These are phyloP conservation scores for Ephemerocybe angulata DNA, from an alignment of 768 basidiomycete genomes.

Conservation along the genomic window DNA sequence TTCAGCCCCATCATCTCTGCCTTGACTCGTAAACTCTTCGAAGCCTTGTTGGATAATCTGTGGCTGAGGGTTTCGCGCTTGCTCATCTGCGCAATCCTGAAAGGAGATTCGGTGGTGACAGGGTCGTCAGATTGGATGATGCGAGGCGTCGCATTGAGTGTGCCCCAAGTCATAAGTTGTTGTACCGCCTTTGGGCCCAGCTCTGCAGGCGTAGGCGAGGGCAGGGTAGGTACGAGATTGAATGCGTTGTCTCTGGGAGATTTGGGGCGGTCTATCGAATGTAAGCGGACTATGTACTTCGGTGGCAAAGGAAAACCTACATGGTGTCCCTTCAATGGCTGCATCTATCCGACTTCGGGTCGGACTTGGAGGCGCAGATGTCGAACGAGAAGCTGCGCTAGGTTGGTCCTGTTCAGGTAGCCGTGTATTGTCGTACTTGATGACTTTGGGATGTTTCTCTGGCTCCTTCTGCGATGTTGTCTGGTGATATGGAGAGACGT, in stretches of 20 bases:
- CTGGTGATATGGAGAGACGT: conserved; percentile 71
- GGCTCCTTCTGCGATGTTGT: conserved; percentile 25
- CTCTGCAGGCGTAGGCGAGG: conserved; percentile 81
- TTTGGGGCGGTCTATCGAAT: conserved; percentile 53
- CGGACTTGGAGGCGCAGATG: conserved; percentile 78
- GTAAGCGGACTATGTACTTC: background rate
- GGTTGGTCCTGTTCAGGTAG: conserved; percentile 66
- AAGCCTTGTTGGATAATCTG: conserved; percentile 76
- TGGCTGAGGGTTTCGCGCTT: conserved; percentile 78
- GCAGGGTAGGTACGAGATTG: conserved; percentile 78
- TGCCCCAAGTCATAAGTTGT: conserved; percentile 97
- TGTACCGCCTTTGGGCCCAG: conserved; percentile 81
- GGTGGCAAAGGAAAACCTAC: conserved; percentile 43
- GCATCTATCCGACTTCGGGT: conserved; percentile 87
- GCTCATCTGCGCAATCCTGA: conserved; percentile 75
- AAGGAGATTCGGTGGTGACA: conserved; percentile 56
- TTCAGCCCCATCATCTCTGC: conserved; percentile 56
- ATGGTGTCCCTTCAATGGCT: conserved; percentile 89
- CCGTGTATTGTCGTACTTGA: conserved; percentile 80
- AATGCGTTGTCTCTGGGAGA: conserved; percentile 57
- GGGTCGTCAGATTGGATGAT: conserved; percentile 65
- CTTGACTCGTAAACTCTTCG: conserved; percentile 75
- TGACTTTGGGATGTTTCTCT: conserved; percentile 49
- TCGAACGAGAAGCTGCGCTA: conserved; percentile 34
- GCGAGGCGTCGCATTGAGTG: conserved; percentile 86